These are phyloP conservation scores for Helotiales sp. DNA, from an alignment of 2,329 filamentous ascomycete species.

Conservation along the genomic window DNA sequence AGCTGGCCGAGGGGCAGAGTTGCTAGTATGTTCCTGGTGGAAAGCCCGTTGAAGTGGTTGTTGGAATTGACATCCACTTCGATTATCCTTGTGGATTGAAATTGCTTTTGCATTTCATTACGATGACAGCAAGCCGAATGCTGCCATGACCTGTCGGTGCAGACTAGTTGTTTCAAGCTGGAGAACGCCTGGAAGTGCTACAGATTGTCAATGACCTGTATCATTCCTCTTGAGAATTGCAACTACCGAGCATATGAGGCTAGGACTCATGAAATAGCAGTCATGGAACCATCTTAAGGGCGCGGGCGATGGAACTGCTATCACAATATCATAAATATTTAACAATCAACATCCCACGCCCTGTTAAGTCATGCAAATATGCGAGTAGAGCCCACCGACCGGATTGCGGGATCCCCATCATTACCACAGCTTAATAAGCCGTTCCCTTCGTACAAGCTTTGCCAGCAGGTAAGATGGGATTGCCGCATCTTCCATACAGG, in stretches of 20 bases:
- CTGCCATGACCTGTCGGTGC: not conserved
- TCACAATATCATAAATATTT: not conserved
- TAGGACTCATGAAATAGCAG: not conserved
- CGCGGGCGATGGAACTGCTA: too few species aligned
- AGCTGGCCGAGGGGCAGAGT: not conserved
- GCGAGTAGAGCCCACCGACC: not conserved
- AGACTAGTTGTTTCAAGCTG: not conserved
- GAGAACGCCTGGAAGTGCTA: not conserved
- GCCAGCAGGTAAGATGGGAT: not conserved
- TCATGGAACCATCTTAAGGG: not conserved
- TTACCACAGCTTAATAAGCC: not conserved
- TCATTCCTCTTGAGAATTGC: not conserved
- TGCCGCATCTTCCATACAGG: not conserved
- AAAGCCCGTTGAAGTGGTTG: not conserved
- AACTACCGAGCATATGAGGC: not conserved
- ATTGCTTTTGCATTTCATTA: conserved; percentile 1
- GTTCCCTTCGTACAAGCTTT: not conserved
- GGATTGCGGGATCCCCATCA: not conserved
- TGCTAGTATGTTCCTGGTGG: conserved; percentile 5
- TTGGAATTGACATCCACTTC: not conserved
- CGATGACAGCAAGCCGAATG: not conserved
- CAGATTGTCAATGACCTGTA: not conserved
- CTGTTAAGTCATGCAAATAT: not conserved
- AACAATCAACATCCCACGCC: not conserved
- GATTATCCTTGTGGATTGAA: conserved; percentile 2